A percentile compares a stretch with the other conserved stretches of the same genome.
These are phyloP conservation scores for Martensiomyces pterosporus DNA, from an alignment of 192 early-diverging fungal species.

Conservation along the genomic window DNA sequence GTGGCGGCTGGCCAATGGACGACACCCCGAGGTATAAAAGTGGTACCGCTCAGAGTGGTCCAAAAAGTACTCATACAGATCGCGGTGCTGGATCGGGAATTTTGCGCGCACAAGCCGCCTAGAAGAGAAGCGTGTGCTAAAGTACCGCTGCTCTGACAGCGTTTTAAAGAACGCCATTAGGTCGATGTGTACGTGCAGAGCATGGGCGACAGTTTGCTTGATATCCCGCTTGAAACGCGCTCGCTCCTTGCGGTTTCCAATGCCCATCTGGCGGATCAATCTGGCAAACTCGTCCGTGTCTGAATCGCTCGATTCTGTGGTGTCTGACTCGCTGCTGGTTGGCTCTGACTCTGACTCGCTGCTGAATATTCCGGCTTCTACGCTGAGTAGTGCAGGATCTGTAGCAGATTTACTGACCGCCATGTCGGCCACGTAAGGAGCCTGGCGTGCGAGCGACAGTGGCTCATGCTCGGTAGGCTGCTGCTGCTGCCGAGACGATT, in stretches of 20 bases:
- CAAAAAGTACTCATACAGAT: conserved; percentile 48
- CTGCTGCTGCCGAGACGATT: no score
- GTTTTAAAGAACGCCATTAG: conserved; percentile 27
- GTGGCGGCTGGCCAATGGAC: conserved; percentile 8
- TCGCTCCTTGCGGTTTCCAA: neutral
- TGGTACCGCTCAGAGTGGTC: conserved; percentile 39
- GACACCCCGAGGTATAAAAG: conserved; percentile 34
- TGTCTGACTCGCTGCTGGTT: conserved; percentile 4
- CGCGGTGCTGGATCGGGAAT: conserved; percentile 33
- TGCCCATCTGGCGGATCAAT: neutral
- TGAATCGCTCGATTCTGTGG: conserved; percentile 14
- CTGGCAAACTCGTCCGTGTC: conserved; percentile 3
- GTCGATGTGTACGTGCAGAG: conserved; percentile 43
- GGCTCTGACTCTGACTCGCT: conserved; percentile 28
- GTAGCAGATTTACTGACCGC: neutral
- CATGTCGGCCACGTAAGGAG: no score
- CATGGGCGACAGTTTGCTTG: conserved; percentile 28
- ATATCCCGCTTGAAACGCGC: neutral
- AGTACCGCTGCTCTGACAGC: conserved; percentile 47
- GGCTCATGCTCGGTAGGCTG: no score
- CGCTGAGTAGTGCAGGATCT: no score
- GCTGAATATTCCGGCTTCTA: no score
- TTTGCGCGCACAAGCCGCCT: conserved; percentile 36
- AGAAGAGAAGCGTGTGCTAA: conserved; percentile 50
- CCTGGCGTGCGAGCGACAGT: no score